Base-by-base conservation (phyloP, 176 grass and related monocot species). In the Cenchrus purpureus region DNA sequence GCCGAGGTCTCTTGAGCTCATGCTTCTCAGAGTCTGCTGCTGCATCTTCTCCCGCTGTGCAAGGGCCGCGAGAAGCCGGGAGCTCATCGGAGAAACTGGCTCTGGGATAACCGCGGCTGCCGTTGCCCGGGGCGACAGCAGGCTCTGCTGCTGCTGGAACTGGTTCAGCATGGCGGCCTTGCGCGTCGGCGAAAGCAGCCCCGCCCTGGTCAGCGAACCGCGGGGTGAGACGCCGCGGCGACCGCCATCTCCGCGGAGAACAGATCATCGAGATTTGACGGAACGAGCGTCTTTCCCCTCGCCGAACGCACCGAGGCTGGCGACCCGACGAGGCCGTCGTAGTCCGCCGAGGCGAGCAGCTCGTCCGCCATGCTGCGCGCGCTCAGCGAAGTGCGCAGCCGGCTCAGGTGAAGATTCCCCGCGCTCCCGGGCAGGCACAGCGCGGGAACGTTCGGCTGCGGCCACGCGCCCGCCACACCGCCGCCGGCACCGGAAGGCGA, bases 1-100 rank as follows among this genome's bases (percentile, higher is more conserved):
- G 4, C 81, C 77, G 28, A 90, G 88, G 77, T 95, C 93, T 20
- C 86, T 60, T 54, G 91, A 95, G 78, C 93, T 95, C 88, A 92
- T 88, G 81, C 84, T 95, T 64, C 88, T 89, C 77, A 92, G 85
- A 2, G 90, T 90, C 22, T 91, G 92, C 65, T 94, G 92, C 66
- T 89, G 89, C 80, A 89, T 91, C 79, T 88, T 91, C 89, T 91
- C 89, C 71, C 89, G 71, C 77, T 91, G 89, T 29, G 72, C 83
- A 8, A 91, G 83, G 32, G 82, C 85, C 0, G 85, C 82, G 0
- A 91, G 89, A 28, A 91, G 65, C 49, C 89, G 86, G 48, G 89
- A 91, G 77, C 77, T 91, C 85, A 91, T 88, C 16, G 89, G 85
- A 7, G 89, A 91, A 54, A 88, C 89, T 4, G 85, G 89, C 82